Conservation (phyloP, 352 stramenopile species). For the Phytophthora palmivora region DNA sequence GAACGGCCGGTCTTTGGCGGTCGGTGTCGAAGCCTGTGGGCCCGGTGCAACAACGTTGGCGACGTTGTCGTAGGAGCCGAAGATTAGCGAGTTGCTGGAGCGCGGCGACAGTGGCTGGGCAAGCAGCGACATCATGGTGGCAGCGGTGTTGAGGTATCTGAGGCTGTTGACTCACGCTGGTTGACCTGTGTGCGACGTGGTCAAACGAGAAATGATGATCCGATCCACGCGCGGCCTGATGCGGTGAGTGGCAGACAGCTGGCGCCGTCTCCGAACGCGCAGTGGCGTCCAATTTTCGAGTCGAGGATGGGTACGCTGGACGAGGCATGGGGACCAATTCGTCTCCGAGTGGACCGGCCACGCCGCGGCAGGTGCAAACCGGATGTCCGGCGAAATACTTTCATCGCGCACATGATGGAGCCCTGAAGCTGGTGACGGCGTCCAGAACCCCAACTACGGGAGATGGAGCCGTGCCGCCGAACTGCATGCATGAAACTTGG, state of each 20-base stretch:
- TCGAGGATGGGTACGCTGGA: slow-evolving; percentile 23
- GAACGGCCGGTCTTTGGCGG: slow-evolving; percentile 47
- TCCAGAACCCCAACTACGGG: not conserved
- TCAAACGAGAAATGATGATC: slow-evolving; percentile 42
- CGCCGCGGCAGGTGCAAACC: slow-evolving; percentile 17
- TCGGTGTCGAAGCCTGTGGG: slow-evolving; percentile 4
- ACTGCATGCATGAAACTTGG: not conserved
- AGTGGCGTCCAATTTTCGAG: slow-evolving; percentile 15
- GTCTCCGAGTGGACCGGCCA: slow-evolving; percentile 28
- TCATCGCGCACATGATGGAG: slow-evolving; percentile 2
- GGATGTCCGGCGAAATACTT: slow-evolving; percentile 29
- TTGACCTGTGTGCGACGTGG: slow-evolving; percentile 12
- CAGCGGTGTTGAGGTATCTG: slow-evolving; percentile 8
- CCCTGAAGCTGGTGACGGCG: not conserved
- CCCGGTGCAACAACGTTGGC: not conserved
- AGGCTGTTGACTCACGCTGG: slow-evolving; percentile 9
- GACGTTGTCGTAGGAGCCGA: slow-evolving; percentile 18
- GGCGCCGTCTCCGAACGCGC: slow-evolving; percentile 15
- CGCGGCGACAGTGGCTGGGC: slow-evolving; percentile 32
- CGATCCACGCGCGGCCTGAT: slow-evolving; percentile 18
- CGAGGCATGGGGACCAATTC: slow-evolving; percentile 18
- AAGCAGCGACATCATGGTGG: slow-evolving; percentile 44
- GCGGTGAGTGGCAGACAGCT: slow-evolving; percentile 30
- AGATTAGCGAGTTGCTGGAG: slow-evolving; percentile 24
- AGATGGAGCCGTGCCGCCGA: not conserved